These are phyloP conservation scores for Leccinum sublutescens DNA, from an alignment of 768 basidiomycete species.

Conservation along the genomic window DNA sequence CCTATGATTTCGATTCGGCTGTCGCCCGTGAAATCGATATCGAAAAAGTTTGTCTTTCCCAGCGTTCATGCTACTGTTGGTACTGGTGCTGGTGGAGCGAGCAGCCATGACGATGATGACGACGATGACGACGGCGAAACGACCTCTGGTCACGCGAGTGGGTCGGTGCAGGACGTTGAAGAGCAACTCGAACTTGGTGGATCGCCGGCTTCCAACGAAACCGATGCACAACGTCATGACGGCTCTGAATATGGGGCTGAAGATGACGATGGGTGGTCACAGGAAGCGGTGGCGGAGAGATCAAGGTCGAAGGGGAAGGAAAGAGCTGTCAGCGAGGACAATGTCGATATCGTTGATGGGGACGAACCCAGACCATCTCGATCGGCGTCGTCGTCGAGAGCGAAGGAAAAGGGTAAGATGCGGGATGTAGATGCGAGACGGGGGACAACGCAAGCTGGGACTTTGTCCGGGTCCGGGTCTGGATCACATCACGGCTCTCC, in stretches of 20 bases:
- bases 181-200: constrained; percentile 1
- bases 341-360: constrained; percentile 6
- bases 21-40: constrained; percentile 44
- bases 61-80: background rate
- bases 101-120: background rate
- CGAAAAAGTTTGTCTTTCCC: constrained; percentile 55
- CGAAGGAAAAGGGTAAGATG: constrained; percentile 24
- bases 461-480: constrained; percentile 12
- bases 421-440: constrained; percentile 14
- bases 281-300: constrained; percentile 18
- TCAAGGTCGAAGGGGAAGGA: constrained; percentile 27
- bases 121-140: constrained; percentile 4
- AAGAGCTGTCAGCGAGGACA: constrained; percentile 20
- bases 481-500: constrained; percentile 14
- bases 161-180: background rate
- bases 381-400: constrained; percentile 2
- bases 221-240: constrained; percentile 1
- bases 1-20: constrained; percentile 45
- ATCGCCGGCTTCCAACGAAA: constrained; percentile 1
- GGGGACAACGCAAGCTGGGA: constrained; percentile 6
- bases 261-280: constrained; percentile 24
- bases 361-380: constrained; percentile 4
- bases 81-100: background rate
- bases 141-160: background rate
- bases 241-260: constrained; percentile 13